Evolutionary conservation across 2,329 filamentous ascomycete genomes (phyloP), one percentile per base, ranked within the genome.

Genomic region (Pseudogymnoascus sp.): DNA sequence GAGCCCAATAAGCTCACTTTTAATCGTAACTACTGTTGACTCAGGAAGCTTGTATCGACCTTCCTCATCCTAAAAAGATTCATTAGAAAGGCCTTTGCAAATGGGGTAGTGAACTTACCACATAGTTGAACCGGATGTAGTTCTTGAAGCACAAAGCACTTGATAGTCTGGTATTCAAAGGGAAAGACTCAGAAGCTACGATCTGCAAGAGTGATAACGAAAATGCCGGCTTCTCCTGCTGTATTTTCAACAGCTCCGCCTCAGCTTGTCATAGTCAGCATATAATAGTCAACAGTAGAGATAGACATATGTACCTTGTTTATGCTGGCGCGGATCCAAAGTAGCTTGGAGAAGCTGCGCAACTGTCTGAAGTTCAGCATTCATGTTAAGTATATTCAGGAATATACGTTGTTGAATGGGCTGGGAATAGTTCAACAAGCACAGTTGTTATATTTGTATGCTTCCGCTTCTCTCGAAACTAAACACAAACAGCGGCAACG

Each of bases 91-190:
- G 39, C 63, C 18, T 45, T 26, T 36, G 18, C n/a, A 11, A 34
- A 37, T 16, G 37, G 11, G 42, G 47, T 23, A 57, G 60, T 64
- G 12, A 54, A 80, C 85, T 69, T 77, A 88, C 86, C 70, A 91
- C 90, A 86, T 96, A 99, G 80, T 92, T 95, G 73, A 89, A 86
- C 76, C 90, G 89, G 73, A 99, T 92, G 76, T 96, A 96, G 80
- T 99, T 99, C 79, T 99, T 99, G 84, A 99, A 99, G 79, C 90
- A 95, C 65, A 99, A 83, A 29, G 95, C 91, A 71, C 90, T 91
- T 5, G 93, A 86, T 45, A 99, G 86, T 67, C 95, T 87, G 66
- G 90, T 95, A 71, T 90, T 93, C 68, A 82, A 78, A 42, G 91
- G 87, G 67, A 89, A 84, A 45, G 83, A 79, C 64, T 87, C 84